phyloP scores from a whole-genome alignment of 306 rosid genomes.

The Sicyos baderoa region DNA sequence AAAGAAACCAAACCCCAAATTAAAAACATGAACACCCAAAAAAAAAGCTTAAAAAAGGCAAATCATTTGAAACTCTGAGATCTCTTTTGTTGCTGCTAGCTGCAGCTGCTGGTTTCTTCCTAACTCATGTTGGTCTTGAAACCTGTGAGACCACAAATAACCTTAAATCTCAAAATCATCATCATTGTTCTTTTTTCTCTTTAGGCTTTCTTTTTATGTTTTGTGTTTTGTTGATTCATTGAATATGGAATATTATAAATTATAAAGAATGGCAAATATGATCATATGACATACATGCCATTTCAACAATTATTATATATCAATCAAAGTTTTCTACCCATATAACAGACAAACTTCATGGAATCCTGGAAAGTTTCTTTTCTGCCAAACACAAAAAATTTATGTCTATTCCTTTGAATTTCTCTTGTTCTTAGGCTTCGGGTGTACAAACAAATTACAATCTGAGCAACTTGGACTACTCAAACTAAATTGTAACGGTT shows the following conservation, averaged over 20 bases:
- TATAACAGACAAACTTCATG: background rate
- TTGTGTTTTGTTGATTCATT: background rate
- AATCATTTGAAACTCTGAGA: background rate
- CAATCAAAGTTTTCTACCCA: background rate
- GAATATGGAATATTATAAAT: background rate
- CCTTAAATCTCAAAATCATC: background rate
- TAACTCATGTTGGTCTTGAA: slow-evolving; percentile 20
- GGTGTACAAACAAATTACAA: no score
- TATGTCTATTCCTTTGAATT: background rate
- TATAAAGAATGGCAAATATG: background rate
- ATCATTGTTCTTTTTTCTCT: background rate
- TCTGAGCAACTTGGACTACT: no score
- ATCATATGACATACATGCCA: background rate
- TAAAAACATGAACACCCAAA: slow-evolving; percentile 1
- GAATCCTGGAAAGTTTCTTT: slow-evolving; percentile 14
- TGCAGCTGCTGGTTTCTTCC: slow-evolving; percentile 13
- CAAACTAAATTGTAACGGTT: no score
- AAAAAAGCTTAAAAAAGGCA: background rate
- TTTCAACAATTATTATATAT: slow-evolving; percentile 7
- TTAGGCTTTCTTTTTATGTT: background rate
- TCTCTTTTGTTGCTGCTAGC: background rate
- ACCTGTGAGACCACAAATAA: slow-evolving; percentile 16
- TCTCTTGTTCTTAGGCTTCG: background rate
- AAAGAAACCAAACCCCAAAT: slow-evolving; percentile 5
- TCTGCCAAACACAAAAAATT: background rate